Evolutionary conservation across 192 early-diverging fungal genomes (phyloP).

Genomic region (Phlyctochytrium bullatum): DNA sequence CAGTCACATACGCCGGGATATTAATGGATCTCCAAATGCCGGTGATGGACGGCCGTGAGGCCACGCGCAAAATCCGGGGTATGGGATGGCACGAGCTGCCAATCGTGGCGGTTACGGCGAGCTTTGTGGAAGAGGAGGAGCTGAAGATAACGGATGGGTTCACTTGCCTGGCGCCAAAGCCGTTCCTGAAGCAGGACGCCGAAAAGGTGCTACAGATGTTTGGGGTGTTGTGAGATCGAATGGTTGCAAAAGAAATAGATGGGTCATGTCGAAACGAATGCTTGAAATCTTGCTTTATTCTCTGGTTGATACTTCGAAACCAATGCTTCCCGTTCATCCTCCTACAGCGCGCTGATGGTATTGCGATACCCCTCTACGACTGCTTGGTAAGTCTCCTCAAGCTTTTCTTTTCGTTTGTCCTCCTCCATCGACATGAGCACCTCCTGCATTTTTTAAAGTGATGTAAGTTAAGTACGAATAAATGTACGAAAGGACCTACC

Average conservation of each 20-base stretch:
- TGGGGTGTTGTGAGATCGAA: no score
- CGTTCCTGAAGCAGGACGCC: constrained; percentile 14
- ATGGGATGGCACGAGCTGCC: neutral
- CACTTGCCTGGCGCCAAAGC: constrained; percentile 9
- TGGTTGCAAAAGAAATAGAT: no score
- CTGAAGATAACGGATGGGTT: constrained; percentile 8
- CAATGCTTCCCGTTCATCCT: no score
- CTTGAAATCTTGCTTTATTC: no score
- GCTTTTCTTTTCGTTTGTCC: constrained; percentile 65
- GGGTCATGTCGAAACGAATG: no score
- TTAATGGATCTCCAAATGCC: constrained; percentile 25
- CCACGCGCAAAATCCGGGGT: constrained; percentile 3
- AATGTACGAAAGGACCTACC: no score
- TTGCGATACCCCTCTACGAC: constrained; percentile 80
- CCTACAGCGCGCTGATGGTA: no score
- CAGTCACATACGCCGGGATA: neutral
- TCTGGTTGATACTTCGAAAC: no score
- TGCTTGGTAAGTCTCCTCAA: constrained; percentile 71
- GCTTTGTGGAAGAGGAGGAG: constrained; percentile 5
- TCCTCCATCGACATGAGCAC: constrained; percentile 59
- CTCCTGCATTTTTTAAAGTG: no score
- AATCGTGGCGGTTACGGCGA: constrained; percentile 17
- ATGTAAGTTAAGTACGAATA: no score
- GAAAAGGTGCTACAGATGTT: neutral
- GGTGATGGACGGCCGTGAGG: constrained; percentile 16